Evolutionary conservation across 2,329 filamentous ascomycete genomes (phyloP).

Genomic region (Coniochaeta prunicola): DNA sequence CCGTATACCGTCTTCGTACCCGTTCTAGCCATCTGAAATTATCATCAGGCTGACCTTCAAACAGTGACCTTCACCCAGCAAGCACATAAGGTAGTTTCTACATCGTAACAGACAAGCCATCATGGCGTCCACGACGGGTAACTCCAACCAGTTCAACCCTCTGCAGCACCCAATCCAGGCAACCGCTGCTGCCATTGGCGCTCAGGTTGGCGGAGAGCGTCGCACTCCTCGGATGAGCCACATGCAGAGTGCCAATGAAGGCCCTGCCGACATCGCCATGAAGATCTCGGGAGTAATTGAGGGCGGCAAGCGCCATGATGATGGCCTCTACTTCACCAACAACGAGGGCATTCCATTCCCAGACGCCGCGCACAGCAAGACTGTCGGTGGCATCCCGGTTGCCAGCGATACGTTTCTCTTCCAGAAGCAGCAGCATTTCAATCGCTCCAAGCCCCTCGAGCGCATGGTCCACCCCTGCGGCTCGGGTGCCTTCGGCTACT

Average conservation of each 20-base stretch:
- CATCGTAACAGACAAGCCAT: not conserved
- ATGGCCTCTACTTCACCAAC: slow-evolving; percentile 44
- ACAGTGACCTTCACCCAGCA: too few relatives aligned
- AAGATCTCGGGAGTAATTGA: slow-evolving; percentile 39
- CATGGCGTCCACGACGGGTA: slow-evolving; percentile 4
- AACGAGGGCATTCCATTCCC: slow-evolving; percentile 46
- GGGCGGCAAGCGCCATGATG: slow-evolving; percentile 39
- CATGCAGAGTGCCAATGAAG: slow-evolving; percentile 41
- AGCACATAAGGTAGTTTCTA: too few relatives aligned
- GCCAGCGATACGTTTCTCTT: slow-evolving; percentile 43
- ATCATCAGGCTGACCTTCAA: too few relatives aligned
- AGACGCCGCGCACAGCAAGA: slow-evolving; percentile 43
- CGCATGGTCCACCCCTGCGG: slow-evolving; percentile 22
- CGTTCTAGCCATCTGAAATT: too few relatives aligned
- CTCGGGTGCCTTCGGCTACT: slow-evolving; percentile 34
- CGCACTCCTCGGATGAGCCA: slow-evolving; percentile 28
- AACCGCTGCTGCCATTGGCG: slow-evolving; percentile 30
- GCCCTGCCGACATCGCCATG: slow-evolving; percentile 41
- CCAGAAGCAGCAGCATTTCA: slow-evolving; percentile 49
- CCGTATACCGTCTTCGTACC: too few relatives aligned
- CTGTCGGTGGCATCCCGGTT: slow-evolving; percentile 41
- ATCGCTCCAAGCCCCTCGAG: slow-evolving; percentile 45
- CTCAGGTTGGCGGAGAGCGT: slow-evolving; percentile 25
- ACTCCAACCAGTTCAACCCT: slow-evolving; percentile 17
- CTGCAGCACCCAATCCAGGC: slow-evolving; percentile 31